Evolutionary conservation across 495 filamentous ascomycete species (phyloP).

Genomic region (Penicillium cinerascens): DNA sequence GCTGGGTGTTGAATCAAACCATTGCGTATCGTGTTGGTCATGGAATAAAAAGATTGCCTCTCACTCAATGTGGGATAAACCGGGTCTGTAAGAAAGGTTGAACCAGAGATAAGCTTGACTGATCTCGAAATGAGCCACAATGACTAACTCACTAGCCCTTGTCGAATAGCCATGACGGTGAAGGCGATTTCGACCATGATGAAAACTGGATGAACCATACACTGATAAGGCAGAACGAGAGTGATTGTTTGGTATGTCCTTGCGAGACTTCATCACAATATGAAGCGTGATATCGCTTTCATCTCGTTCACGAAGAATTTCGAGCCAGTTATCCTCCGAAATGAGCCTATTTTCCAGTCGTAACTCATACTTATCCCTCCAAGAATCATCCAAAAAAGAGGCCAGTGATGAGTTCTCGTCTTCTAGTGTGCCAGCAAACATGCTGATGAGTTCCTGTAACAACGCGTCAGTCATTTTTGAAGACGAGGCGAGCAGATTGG

Average conservation of each 20-base stretch:
- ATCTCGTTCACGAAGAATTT: not conserved
- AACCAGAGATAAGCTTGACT: not conserved
- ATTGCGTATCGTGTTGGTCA: not conserved
- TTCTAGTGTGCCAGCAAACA: not conserved
- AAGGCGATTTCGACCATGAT: not conserved
- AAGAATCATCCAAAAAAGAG: constrained; percentile 2
- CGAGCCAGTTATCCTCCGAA: constrained; percentile 3
- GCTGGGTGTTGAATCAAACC: not conserved
- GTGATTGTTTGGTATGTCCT: not conserved
- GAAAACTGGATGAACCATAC: not conserved
- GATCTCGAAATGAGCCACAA: not conserved
- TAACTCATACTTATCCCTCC: constrained; percentile 7
- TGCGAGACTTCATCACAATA: not conserved
- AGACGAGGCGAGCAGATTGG: not conserved
- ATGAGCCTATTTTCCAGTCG: not conserved
- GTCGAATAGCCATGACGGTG: not conserved
- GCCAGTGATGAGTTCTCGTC: not conserved
- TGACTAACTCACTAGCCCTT: not conserved
- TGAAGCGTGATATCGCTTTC: not conserved
- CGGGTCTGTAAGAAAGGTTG: not conserved
- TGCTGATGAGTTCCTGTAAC: constrained; percentile 2
- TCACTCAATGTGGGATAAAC: not conserved
- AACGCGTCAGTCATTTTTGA: not conserved
- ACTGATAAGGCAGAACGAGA: not conserved
- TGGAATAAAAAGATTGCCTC: not conserved